Base-by-base conservation (phyloP, 208 protist genomes). In the Leishmania martiniquensis region DNA sequence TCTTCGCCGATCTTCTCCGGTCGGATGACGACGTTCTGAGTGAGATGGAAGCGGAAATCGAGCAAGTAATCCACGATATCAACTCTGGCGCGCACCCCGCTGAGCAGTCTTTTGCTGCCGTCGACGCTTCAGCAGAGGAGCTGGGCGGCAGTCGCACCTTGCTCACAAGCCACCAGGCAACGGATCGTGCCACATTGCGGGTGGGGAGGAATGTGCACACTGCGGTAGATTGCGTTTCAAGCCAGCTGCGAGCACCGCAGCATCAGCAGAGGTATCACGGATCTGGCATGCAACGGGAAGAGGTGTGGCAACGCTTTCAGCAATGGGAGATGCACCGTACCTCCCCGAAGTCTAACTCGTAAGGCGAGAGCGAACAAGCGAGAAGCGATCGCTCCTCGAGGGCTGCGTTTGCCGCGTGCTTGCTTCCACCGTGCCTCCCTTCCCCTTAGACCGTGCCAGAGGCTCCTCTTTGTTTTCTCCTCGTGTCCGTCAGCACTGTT, bases 11-110 rank as follows among this genome's bases (percentile, higher is more conserved):
- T 62, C 62, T 87, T 34, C 49, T 92, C 17, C 79, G 84, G 69
- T 86, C 85, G 2, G 92, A 96, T 68, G 92, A 96, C 20, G 92
- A 93, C 17, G 85, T 94, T 37, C 63, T 96, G 77, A 68, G 69
- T 13, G 90, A 94, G 76, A 93, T 97, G 88, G 91, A 97, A 81
- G 85, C 87, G 51, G 90, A 92, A 52, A 94, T 97, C 62, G 80
- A 92, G 47, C 57, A 80, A 37, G 86, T 94, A 10, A 82, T 97
- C 4, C 77, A 82, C 29, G 76, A 85, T 49, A 4, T 91, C 49
- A 77, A 74, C 67, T 62, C 70, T 2, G 59, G 47, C 34, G 42
- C 44, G 17, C 20, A 44, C 32, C 44, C 39, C 20, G 20, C 42
- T 62, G 20, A 20, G 7, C 4, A 47, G 12, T 29, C 9, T 25